Evolutionary conservation across 2,329 filamentous ascomycete genomes (phyloP), one percentile per base, ranked within the genome.

Genomic region (Pseudogymnoascus sp.): DNA sequence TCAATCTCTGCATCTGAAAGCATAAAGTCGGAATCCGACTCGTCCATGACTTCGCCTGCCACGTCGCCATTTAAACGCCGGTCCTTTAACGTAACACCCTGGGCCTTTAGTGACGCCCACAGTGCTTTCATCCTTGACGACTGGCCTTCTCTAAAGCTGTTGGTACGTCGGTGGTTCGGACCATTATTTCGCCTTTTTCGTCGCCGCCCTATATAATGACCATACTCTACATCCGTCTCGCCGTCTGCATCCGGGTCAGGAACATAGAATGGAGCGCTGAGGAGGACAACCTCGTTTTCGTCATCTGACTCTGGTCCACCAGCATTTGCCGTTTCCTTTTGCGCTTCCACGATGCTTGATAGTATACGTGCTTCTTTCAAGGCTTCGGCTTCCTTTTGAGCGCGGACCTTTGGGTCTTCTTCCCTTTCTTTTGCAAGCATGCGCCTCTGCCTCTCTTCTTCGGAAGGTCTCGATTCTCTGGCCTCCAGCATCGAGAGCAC

Each of bases 401-500:
- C 47, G 29, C 47, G 47, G 35, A 54, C 15, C 29, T 10, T 54
- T 54, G 47, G 47, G 17, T 54, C 47, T 29, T 54, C 47, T 33
- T 54, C 47, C 15, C 29, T 33, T 40, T 59, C 57, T 37, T 40
- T 37, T 24, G 33, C 57, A 59, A 40, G 35, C 47, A 58, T 61
- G 40, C 60, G 47, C 11, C 50, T 61, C 36, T 54, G 60, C n/a
- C 36, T 35, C n/a, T 61, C 60, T 40, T 61, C 60, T 39, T 61
- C 60, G 24, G 44, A 61, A 36, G 60, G 50, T 8, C 57, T 59
- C 8, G 50, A 61, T 17, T 37, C 62, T 17, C 40, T 60, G 4
- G 36, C 62, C 33, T 67, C 63, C 11, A 72, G 47, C 57, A 60
- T 66, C 4, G 59, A 47, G 4, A 69, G 60, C 29, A 70, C 59